Evolutionary conservation across 2,329 filamentous ascomycete genomes (phyloP), one percentile per base, ranked within the genome.

Genomic region (Apiospora koreana): DNA sequence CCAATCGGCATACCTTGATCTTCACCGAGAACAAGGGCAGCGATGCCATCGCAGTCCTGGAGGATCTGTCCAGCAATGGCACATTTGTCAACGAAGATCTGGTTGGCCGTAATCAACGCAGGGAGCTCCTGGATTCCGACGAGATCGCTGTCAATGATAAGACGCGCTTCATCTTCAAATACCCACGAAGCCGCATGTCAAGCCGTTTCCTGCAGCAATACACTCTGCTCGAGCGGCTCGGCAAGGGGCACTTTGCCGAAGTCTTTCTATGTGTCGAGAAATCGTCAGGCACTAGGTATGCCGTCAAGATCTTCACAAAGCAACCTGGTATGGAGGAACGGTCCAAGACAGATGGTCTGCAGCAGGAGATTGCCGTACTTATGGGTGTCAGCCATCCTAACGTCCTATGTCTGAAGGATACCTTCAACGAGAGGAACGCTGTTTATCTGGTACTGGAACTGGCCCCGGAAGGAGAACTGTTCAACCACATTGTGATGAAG

Each of bases 311-410:
- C 71, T 98, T 99, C 78, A 94, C 94, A 76, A 96, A 94, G 82
- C 91, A 93, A 6, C 87, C 91, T 2, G 93, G 93, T n/a, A 87
- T 91, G 71, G 94, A 95, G 50, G 94, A 98, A 74, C 90, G 89
- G 73, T 92, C 93, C 23, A 95, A 95, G 80, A 91, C 92, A 7
- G 94, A 97, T 71, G 92, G 94, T 2, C 82, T 98, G 64, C 94
- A 98, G 79, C 95, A 98, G 80, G 97, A 99, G 80, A 97, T 99
- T 79, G 95, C 94, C 28, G 94, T 99, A 21, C 84, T 99, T 72
- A 98, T 97, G 94, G 91, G 94, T n/a, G 94, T 99, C 72, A 97
- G 93, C 79, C 96, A 99, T 80, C 93, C 94, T 4, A 96, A 97
- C 74, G 88, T 99, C 68, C 86, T 99, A 18, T 98, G 95, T 79